Base-by-base conservation (phyloP, 2,329 filamentous ascomycete genomes). In the Fusarium bulbicola region DNA sequence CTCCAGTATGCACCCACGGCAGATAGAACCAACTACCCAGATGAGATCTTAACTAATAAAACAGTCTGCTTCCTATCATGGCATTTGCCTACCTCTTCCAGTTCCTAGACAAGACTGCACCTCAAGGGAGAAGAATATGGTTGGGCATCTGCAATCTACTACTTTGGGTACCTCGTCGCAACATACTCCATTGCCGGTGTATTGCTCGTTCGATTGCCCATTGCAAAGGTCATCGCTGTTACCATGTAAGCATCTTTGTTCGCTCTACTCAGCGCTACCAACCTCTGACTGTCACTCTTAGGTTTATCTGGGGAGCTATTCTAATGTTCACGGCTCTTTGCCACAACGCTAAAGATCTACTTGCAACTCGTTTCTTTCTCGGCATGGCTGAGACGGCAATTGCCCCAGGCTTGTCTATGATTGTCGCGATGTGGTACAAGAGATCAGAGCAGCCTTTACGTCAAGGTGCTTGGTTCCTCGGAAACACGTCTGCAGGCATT, bases 51-150 rank as follows among this genome's bases (percentile, higher is more conserved):
- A 16, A 49, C 10, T 7, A 14, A 21, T 16, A 2, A 21, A 12
- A n/a, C 30, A 58, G 54, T 2, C n/a, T 58, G 13, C 54, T 46
- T 21, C 54, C 54, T 20, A 46, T 58, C n/a, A 58, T 58, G 54
- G 30, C 54, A 15, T 10, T 46, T 5, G 39, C 54, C n/a, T 58
- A 58, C n/a, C 28, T 58, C 28, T 58, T 58, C 18, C 54, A 58
- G 16, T 58, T 58, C 18, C 30, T 58, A 15, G 54, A 58, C 30
- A 58, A 58, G 3, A 34, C 54, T 15, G 54, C 40, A 28, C 30
- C 54, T 58, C 14, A 26, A 21, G 18, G 40, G 54, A 16, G 39
- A 58, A 24, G 40, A 58, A 16, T 58, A 46, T 9, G 14, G 39
- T 4, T 58, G 54, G 54, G 30, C 54, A 34, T 46, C 39, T 26